phyloP scores from a whole-genome alignment of 2,329 filamentous ascomycete genomes.

The Beauveria sp. region DNA sequence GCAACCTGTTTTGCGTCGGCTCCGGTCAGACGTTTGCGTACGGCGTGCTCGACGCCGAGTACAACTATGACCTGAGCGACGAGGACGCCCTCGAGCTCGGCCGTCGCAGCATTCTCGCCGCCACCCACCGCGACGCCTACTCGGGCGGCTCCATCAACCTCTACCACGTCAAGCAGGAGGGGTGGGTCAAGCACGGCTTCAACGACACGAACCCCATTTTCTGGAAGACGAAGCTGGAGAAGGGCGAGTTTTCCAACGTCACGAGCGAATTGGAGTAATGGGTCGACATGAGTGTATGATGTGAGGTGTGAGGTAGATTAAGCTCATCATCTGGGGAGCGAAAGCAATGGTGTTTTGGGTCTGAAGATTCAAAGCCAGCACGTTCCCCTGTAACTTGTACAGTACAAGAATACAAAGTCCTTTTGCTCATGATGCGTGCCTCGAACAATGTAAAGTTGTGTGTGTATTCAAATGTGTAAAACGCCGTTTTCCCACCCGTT shows the following conservation, averaged over 20 bases:
- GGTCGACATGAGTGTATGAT: conserved; percentile 4
- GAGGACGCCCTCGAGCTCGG: conserved; percentile 89
- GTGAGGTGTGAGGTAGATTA: background rate
- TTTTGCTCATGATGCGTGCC: background rate
- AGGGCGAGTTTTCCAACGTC: conserved; percentile 97
- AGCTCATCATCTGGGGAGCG: background rate
- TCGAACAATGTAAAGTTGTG: background rate
- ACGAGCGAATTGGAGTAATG: conserved; percentile 63
- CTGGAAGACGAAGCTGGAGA: conserved; percentile 98
- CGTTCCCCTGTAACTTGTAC: conserved; percentile 20
- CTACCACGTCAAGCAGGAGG: conserved; percentile 98
- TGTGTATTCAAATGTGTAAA: background rate
- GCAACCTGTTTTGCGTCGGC: conserved; percentile 96
- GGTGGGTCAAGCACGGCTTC: conserved; percentile 99
- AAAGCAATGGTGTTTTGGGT: background rate
- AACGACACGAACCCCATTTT: conserved; percentile 98
- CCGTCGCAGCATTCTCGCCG: conserved; percentile 85
- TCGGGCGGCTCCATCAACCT: conserved; percentile 98
- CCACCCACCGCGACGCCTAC: conserved; percentile 96
- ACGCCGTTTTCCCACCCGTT: background rate
- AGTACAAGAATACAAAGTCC: conserved; percentile 15
- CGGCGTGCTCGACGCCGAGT: conserved; percentile 93
- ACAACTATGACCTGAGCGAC: conserved; percentile 78
- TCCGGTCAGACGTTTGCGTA: conserved; percentile 98
- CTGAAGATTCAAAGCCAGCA: background rate